Base-by-base conservation (phyloP, 495 filamentous ascomycete species). In the Penicillium cataractarum region DNA sequence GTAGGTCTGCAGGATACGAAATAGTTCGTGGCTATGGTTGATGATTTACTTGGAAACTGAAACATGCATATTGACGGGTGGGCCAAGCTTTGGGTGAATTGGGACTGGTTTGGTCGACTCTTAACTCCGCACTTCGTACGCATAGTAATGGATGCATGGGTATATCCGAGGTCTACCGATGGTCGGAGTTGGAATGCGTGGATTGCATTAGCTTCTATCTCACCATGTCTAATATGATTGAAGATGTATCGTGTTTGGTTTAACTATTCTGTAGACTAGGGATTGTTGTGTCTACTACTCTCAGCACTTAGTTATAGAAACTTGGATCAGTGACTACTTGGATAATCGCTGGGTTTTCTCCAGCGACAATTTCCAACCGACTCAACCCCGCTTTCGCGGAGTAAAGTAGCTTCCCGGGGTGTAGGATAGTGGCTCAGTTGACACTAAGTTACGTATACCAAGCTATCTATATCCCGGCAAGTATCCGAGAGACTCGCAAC, bases 1-100 rank as follows among this genome's bases (percentile, higher is more conserved):
- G 24, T 4, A 50, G 46, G 2, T 12, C 12, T 15, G 4, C n/a
- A 21, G 24, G n/a, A n/a, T n/a, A n/a, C n/a, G n/a, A n/a, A n/a
- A n/a, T 50, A 24, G 46, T 4, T 49, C 6, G 21, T 48, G 44
- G 44, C 21, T 24, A 24, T 13, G 44, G 22, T 26, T 4, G 3
- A 13, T n/a, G 42, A 7, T 4, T 13, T 49, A 17, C 4, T 49
- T 15, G 40, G n/a, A n/a, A n/a, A n/a, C n/a, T 46, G 46, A 50
- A 12, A 50, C 46, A 50, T 29, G 46, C 35, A 39, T 10, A 39
- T 15, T 15, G 42, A 24, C 10, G 42, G 19, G 8, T 21, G 7
- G 44, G 12, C 10, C 46, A 50, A 29, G 46, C 24, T 50, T 50
- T 50, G 46, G 46, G 46, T 29, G n/a, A n/a, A n/a, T n/a, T n/a